Evolutionary conservation across 345 rosid genomes (phyloP).

Genomic region (Citrus hindsii): DNA sequence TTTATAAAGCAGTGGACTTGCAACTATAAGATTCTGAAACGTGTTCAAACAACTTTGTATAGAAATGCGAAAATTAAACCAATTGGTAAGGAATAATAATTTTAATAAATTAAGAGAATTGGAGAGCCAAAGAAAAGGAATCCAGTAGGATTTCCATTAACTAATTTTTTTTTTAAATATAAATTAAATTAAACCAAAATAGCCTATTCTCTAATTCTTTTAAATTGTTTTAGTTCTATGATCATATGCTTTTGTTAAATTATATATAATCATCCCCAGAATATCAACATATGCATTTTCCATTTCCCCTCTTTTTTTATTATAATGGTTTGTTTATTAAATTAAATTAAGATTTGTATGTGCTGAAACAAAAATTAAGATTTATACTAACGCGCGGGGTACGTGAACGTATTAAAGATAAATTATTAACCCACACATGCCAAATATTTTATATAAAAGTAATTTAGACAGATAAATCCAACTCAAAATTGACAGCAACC

Average conservation of each 20-base stretch:
- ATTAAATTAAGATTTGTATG: not conserved
- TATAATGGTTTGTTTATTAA: not conserved
- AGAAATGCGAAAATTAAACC: not conserved
- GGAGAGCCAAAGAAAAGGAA: not conserved
- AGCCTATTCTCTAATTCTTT: not conserved
- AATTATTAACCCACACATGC: too few relatives aligned
- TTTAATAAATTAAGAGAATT: not conserved
- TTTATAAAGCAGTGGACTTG: conserved; percentile 16
- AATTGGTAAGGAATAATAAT: not conserved
- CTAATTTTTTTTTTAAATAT: not conserved
- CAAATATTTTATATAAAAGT: not conserved
- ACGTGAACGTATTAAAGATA: not conserved
- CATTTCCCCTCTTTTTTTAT: not conserved
- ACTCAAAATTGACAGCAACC: not conserved
- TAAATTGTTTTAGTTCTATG: not conserved
- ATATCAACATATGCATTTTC: not conserved
- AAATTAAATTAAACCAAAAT: not conserved
- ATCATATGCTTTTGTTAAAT: not conserved
- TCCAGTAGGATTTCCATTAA: not conserved
- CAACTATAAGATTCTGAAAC: conserved; percentile 23
- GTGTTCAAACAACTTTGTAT: not conserved
- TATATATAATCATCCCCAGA: too few relatives aligned
- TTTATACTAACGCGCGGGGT: too few relatives aligned
- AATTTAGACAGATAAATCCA: not conserved
- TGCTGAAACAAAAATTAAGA: not conserved